Percentiles rank a stretch among this genome's conserved stretches.
Evolutionary conservation across 352 stramenopile genomes (phyloP).

Genomic region (Pythium aristosporum): DNA sequence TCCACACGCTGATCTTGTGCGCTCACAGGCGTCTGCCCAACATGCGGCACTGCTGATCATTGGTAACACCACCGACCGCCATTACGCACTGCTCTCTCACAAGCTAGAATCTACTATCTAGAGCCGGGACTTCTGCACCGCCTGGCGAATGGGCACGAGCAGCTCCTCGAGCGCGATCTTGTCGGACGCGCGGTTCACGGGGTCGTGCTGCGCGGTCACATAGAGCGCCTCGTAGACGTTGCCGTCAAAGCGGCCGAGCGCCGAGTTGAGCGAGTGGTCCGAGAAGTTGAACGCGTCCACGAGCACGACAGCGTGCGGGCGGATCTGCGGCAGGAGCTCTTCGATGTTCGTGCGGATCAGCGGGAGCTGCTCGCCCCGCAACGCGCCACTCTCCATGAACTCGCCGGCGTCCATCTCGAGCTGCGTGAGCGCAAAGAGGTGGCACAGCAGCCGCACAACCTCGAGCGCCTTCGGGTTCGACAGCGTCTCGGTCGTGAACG

Average conservation of each 20-base stretch:
- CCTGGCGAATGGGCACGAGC: constrained; percentile 56
- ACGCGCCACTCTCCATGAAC: constrained; percentile 64
- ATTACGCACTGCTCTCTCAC: background rate
- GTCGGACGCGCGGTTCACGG: constrained; percentile 57
- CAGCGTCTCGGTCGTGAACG: constrained; percentile 34
- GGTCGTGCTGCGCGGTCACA: constrained; percentile 55
- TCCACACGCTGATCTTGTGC: too few relatives aligned
- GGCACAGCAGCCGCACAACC: constrained; percentile 56
- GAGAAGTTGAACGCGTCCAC: constrained; percentile 83
- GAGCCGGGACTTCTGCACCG: constrained; percentile 19
- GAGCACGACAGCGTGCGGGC: constrained; percentile 66
- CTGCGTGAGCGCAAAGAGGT: constrained; percentile 75
- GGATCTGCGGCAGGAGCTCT: constrained; percentile 47
- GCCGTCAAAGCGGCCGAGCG: constrained; percentile 68
- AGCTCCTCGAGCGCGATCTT: constrained; percentile 66
- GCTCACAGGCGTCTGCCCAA: too few relatives aligned
- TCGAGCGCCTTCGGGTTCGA: constrained; percentile 27
- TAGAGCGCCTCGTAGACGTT: constrained; percentile 76
- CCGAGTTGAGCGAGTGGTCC: constrained; percentile 70
- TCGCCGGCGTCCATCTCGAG: constrained; percentile 58
- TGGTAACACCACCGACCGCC: background rate
- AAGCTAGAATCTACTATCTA: constrained; percentile 1
- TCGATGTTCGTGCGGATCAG: constrained; percentile 54
- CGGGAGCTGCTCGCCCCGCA: constrained; percentile 44
- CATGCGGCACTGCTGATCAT: too few relatives aligned